phyloP scores from a whole-genome alignment of 2,329 filamentous ascomycete species.

The Fusarium sp. region DNA sequence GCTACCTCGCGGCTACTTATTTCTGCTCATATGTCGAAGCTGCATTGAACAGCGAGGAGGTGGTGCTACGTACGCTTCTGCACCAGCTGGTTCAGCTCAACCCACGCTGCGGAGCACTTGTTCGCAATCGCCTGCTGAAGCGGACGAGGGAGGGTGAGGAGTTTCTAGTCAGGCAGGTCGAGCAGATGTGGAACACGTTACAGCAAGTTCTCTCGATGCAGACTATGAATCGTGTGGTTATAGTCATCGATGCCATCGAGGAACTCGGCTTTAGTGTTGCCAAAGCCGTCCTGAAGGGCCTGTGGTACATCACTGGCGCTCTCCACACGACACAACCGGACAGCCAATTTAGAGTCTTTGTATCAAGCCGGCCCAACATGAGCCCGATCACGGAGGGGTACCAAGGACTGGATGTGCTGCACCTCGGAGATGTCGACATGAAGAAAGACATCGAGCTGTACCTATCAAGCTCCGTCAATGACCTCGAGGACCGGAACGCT shows the following conservation, averaged over 20 bases:
- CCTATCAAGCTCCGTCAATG: background rate
- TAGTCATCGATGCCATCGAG: background rate
- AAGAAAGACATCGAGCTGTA: background rate
- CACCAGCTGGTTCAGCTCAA: slow-evolving; percentile 7
- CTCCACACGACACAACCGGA: background rate
- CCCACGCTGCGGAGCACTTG: background rate
- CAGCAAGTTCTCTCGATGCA: background rate
- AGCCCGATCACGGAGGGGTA: background rate
- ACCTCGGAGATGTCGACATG: background rate
- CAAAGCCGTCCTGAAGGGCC: background rate
- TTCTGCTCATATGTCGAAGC: slow-evolving; percentile 14
- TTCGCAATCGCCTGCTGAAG: background rate
- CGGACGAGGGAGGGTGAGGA: background rate
- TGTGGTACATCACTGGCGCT: background rate
- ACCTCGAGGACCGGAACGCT: background rate
- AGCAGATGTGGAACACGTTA: background rate
- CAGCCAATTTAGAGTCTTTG: background rate
- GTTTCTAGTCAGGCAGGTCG: background rate
- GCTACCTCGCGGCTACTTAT: background rate
- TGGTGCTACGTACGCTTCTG: background rate
- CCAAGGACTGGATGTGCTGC: background rate
- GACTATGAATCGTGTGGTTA: background rate
- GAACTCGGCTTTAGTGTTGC: background rate
- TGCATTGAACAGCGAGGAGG: background rate
- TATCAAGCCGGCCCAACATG: background rate